Evolutionary conservation across 495 filamentous ascomycete genomes (phyloP), one percentile per base, ranked within the genome.

Genomic region (Penicillium atrosanguineum): DNA sequence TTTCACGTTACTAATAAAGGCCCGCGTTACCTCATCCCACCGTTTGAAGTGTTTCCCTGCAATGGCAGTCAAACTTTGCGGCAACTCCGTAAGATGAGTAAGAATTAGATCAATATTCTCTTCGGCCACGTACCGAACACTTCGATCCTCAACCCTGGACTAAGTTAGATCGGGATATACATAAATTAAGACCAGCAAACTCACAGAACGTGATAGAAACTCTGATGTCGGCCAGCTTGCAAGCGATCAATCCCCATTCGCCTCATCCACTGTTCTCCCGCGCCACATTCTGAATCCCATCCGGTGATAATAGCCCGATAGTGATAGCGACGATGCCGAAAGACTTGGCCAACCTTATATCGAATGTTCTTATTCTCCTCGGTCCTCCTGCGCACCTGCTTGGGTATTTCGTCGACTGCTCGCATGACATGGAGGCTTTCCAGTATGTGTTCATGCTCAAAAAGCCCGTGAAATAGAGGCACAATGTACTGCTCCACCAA

Each of bases 21-120:
- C 74, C 47, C 80, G 76, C 0, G 62, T 73, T n/a, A 68, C 69
- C 29, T 64, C 58, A 67, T 95, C 89, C 83, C 90, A 97, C 18
- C 92, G 78, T 71, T 91, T 96, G 62, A 97, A 97, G 69, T 88
- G 87, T 61, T 85, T 87, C 11, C 94, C 94, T 3, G 91, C 91
- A 55, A 93, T 74, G 45, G 72, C 73, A 56, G 86, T 78, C 46
- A 96, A 70, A 4, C 75, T 73, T 11, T 70, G 64, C 0, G 83
- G 72, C 15, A 81, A 67, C 7, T 80, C 69, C 58, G 55, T 75
- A 38, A 57, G 63, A 34, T 71, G 71, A 38, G 81, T 72, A 2
- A 73, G 65, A 39, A 90, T 70, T 20, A 85, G 76, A 49, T 83
- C 77, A 45, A 96, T 87, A 59, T 94, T 97, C 58, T 96, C 90